Conservation (phyloP, 2,329 filamentous ascomycete genomes). For the Colletotrichum acutatum region DNA sequence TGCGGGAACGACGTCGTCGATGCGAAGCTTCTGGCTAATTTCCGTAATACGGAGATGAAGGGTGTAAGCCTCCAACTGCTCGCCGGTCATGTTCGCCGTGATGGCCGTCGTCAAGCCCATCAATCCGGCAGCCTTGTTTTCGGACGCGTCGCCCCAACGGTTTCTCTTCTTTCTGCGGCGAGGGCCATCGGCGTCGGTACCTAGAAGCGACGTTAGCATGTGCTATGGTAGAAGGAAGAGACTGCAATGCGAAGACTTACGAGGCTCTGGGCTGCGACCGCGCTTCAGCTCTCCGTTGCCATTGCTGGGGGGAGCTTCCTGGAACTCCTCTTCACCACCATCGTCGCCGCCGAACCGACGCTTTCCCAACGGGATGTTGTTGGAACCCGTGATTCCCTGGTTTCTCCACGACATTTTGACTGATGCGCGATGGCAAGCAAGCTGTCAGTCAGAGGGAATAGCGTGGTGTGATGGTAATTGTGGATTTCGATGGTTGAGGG, state of each 20-base stretch:
- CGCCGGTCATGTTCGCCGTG: constrained; percentile 96
- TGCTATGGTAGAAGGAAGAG: background rate
- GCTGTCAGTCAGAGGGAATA: constrained; percentile 10
- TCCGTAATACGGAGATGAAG: constrained; percentile 97
- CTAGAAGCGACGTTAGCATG: constrained; percentile 47
- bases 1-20: constrained; percentile 97
- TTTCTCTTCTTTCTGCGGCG: constrained; percentile 98
- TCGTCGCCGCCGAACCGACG: constrained; percentile 82
- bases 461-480: constrained; percentile 10
- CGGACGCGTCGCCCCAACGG: constrained; percentile 95
- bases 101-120: constrained; percentile 98
- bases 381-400: constrained; percentile 94
- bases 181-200: constrained; percentile 75
- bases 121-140: constrained; percentile 97
- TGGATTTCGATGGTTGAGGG: constrained; percentile 13
- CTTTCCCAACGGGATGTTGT: constrained; percentile 95
- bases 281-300: constrained; percentile 75
- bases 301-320: constrained; percentile 23
- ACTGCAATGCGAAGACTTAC: constrained; percentile 57
- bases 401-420: constrained; percentile 73
- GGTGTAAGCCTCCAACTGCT: constrained; percentile 97
- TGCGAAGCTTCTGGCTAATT: constrained; percentile 98
- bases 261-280: constrained; percentile 89
- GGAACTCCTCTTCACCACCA: constrained; percentile 61
- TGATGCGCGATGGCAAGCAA: constrained; percentile 19